Evolutionary conservation across 352 stramenopile species (phyloP).

Genomic region (Phytophthora megakarya): DNA sequence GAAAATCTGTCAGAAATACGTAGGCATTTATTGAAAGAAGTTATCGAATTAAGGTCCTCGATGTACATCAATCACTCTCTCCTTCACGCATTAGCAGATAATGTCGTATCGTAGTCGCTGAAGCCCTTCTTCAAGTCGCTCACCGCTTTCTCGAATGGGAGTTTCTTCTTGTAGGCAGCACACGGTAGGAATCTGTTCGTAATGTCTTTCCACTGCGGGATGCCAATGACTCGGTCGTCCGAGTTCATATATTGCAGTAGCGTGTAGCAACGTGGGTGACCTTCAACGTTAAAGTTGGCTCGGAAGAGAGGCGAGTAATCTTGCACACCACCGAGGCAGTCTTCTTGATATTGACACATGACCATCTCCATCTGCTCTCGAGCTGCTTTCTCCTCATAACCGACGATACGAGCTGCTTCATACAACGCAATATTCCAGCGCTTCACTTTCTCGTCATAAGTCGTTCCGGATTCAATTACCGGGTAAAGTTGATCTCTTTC

Average conservation of each 20-base stretch:
- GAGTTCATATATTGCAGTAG: constrained; percentile 39
- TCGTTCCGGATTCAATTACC: constrained; percentile 22
- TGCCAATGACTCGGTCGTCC: constrained; percentile 49
- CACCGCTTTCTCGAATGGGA: constrained; percentile 4
- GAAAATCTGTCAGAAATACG: too few species aligned
- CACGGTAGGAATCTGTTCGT: constrained; percentile 45
- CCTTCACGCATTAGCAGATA: background rate
- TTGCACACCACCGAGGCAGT: constrained; percentile 51
- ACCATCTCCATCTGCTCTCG: constrained; percentile 62
- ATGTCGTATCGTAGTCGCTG: background rate
- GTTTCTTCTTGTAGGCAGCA: constrained; percentile 10
- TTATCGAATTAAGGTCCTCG: background rate
- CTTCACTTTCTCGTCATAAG: constrained; percentile 37
- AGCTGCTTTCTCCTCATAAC: constrained; percentile 45
- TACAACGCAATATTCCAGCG: constrained; percentile 56
- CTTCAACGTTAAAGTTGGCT: constrained; percentile 51
- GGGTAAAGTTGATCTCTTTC: constrained; percentile 6
- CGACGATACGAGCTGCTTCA: constrained; percentile 48
- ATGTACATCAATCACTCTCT: background rate
- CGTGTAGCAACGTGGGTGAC: constrained; percentile 56
- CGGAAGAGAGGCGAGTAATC: constrained; percentile 53
- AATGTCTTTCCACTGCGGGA: constrained; percentile 52
- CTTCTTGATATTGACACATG: constrained; percentile 52
- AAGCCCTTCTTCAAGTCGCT: constrained; percentile 1
- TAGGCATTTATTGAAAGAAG: background rate